Conservation (phyloP, 805 yeast species). For the Tetrapisispora iriomotensis region DNA sequence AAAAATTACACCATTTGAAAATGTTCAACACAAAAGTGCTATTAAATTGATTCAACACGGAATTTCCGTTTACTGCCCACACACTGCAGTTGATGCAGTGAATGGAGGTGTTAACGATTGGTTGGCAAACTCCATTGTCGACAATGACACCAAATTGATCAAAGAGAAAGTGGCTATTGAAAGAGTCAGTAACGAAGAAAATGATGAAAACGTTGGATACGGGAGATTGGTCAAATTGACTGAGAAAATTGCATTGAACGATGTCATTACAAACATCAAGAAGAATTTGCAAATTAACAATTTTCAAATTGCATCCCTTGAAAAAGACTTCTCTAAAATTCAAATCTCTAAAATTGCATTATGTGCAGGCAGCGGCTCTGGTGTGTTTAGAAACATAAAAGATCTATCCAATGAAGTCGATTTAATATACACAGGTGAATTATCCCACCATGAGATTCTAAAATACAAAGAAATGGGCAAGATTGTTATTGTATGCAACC, state of each 20-base stretch:
- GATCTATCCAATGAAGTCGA: slow-evolving; percentile 45
- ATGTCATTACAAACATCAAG: slow-evolving; percentile 46
- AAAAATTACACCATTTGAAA: slow-evolving; percentile 43
- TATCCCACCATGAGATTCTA: slow-evolving; percentile 87
- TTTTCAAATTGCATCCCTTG: slow-evolving; percentile 51
- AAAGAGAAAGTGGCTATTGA: slow-evolving; percentile 19
- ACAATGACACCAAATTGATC: slow-evolving; percentile 12
- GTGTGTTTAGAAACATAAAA: slow-evolving; percentile 40
- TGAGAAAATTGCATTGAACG: slow-evolving; percentile 34
- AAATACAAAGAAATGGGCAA: slow-evolving; percentile 60
- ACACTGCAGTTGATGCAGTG: slow-evolving; percentile 92
- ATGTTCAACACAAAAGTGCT: slow-evolving; percentile 77
- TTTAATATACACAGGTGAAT: slow-evolving; percentile 79
- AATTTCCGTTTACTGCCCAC: slow-evolving; percentile 90
- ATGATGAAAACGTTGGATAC: slow-evolving; percentile 51
- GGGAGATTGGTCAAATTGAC: slow-evolving; percentile 57
- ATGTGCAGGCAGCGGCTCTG: slow-evolving; percentile 93
- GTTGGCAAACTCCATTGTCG: slow-evolving; percentile 54
- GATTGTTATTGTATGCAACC: slow-evolving; percentile 71
- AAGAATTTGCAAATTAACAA: slow-evolving; percentile 38
- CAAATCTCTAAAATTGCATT: slow-evolving; percentile 55
- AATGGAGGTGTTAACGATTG: slow-evolving; percentile 92
- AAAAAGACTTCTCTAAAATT: slow-evolving; percentile 15
- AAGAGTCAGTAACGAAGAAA: slow-evolving; percentile 6
- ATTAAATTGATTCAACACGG: slow-evolving; percentile 62